Evolutionary conservation across 2,329 filamentous ascomycete species (phyloP), one percentile per base, ranked within the genome.

Genomic region (Sphaceloma murrayae): DNA sequence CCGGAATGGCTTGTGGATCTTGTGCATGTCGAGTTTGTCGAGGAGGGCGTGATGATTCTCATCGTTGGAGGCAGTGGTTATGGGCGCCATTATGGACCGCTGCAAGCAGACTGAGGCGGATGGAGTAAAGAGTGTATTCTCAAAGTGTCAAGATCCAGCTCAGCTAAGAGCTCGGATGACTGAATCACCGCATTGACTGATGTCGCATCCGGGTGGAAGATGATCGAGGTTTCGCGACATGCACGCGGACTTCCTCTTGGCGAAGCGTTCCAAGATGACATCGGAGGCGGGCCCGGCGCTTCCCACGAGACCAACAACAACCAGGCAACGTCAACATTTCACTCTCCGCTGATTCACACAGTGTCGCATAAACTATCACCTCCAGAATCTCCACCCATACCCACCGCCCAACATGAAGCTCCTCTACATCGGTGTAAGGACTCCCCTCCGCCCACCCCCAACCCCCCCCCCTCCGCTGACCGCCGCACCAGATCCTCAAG

Each of bases 11-110:
- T 93, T 94, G 56, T 79, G 79, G 59, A 85, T 77, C 48, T 79
- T 77, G 62, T 91, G 82, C 57, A 95, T 86, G 70, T 98, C 91
- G 58, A 96, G 84, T 61, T 84, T 71, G 65, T 95, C 86, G 54
- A 98, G 80, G 49, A 96, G 81, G 54, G 78, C 75, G 62, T 85
- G 83, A 60, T 96, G 89, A 34, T 64, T 70, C 50, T 82, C 81
- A 51, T 91, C 81, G 61, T 85, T 84, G 53, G 85, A 82, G 43
- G 78, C 78, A 1, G 79, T 75, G 5, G 78, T 80, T 30, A 81
- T 71, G 64, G 67, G 73, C 56, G 69, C 69, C 73, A 74, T 80
- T 13, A 51, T 29, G 46, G 17, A 24, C 14, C 13, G 10, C 9
- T 3, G 10, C 7, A 8, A 13, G 10, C 2, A 18, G 31, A 14